phyloP scores from a whole-genome alignment of 2,329 filamentous ascomycete species.

The Plectosphaerella cucumerina region DNA sequence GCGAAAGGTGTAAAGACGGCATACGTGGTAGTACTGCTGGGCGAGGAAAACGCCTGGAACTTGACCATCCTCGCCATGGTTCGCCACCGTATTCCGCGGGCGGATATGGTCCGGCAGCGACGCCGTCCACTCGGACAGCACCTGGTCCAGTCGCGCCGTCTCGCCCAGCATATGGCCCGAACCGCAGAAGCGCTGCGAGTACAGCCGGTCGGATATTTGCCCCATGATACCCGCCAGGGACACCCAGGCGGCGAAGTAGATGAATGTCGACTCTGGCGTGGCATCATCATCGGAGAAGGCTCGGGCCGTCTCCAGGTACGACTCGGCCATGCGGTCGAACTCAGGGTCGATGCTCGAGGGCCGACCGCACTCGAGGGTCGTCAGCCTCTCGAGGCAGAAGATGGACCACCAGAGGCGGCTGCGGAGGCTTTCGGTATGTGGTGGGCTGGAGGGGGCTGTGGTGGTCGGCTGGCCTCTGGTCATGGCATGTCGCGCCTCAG shows the following conservation, averaged over 20 bases:
- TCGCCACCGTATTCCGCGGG: neutral
- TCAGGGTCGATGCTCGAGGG: constrained; percentile 15
- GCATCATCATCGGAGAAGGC: neutral
- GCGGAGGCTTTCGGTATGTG: constrained; percentile 37
- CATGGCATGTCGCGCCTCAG: constrained; percentile 2
- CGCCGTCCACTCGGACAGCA: constrained; percentile 11
- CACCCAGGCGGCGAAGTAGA: constrained; percentile 12
- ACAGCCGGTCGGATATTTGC: neutral
- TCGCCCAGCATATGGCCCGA: constrained; percentile 6
- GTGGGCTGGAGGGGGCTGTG: neutral
- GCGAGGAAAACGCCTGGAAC: constrained; percentile 2
- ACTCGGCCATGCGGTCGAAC: constrained; percentile 6
- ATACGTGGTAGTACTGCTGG: constrained; percentile 4
- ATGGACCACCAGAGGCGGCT: constrained; percentile 49
- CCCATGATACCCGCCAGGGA: constrained; percentile 12
- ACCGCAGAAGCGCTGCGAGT: neutral
- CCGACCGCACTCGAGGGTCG: constrained; percentile 18
- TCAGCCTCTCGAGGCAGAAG: constrained; percentile 41
- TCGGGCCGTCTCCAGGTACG: neutral
- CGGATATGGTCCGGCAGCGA: constrained; percentile 8
- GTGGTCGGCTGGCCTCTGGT: neutral
- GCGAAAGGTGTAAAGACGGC: neutral
- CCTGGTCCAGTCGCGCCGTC: constrained; percentile 10
- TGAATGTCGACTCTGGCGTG: neutral
- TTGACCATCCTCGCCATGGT: constrained; percentile 3